Base-by-base conservation (phyloP, 768 basidiomycete genomes). In the Crepidotus variabilis region DNA sequence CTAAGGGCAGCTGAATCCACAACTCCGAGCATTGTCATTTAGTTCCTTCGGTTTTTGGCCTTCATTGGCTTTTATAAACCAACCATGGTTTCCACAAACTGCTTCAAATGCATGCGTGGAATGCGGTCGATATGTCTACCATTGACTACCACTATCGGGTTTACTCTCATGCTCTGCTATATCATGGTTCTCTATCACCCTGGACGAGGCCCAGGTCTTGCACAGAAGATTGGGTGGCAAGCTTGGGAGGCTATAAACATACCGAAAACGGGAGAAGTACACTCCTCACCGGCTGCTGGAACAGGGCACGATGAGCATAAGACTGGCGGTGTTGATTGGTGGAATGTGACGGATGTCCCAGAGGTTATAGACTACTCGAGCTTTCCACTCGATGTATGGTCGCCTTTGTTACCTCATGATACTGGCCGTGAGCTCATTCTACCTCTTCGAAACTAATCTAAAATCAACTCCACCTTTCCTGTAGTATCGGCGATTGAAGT, bases 141-240 rank as follows among this genome's bases (percentile, higher is more conserved):
- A 0, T 71, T 86, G 49, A 73, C 82, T 2, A 73, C 86, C 10
- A 71, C 90, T 60, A 65, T 90, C 47, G 77, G 79, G 11, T 90
- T 96, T 72, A 83, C 84, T 14, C 80, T 79, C 55, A 75, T 92
- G 45, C 86, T 95, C 53, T 82, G 85, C 1, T 88, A 86, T 67
- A 72, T 91, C 33, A 91, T 92, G 65, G 75, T 94, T 20, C 83
- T 96, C 32, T 88, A 92, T 64, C 90, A 92, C 67, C 90, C 90
- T 2, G 82, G 80, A 9, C 76, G 77, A 1, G 90, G 90, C 2
- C 90, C 90, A 16, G 90, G 90, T 1, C 68, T 78, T 13, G 67
- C 78, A 13, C 90, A 92, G 64, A 79, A 82, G 47, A 74, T 97
- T 18, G 92, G 92, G 24, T 95, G 93, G 93, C 93, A 95, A 64